phyloP scores from a whole-genome alignment of 2,329 filamentous ascomycete species.

The Xylariales sp. region DNA sequence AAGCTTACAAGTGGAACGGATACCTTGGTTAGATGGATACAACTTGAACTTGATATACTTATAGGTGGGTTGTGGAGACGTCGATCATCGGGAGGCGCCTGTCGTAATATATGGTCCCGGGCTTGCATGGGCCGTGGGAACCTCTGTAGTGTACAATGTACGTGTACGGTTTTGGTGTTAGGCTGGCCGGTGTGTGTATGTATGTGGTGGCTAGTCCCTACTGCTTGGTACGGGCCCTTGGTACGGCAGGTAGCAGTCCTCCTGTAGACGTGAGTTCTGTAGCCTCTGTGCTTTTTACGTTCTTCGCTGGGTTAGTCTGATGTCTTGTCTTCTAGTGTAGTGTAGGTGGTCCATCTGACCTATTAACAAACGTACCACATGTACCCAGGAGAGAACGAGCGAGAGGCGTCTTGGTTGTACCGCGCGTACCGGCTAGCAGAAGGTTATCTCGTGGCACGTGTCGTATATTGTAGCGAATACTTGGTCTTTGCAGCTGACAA shows the following conservation, averaged over 20 bases:
- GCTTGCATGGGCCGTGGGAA: constrained; percentile 45
- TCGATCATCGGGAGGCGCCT: constrained; percentile 53
- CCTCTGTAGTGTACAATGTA: constrained; percentile 26
- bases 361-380: constrained; percentile 26
- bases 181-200: constrained; percentile 34
- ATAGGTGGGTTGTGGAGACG: constrained; percentile 48
- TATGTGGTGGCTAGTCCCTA: constrained; percentile 32
- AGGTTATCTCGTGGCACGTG: constrained; percentile 36
- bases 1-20: constrained; percentile 42
- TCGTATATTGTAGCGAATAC: constrained; percentile 41
- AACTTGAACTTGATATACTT: constrained; percentile 28
- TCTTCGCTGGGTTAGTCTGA: constrained; percentile 33
- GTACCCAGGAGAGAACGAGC: constrained; percentile 12
- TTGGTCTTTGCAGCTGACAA: constrained; percentile 37
- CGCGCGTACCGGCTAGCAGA: constrained; percentile 26
- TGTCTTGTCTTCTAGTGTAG: constrained; percentile 10
- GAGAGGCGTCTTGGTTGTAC: constrained; percentile 32
- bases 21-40: constrained; percentile 25
- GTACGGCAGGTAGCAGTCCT: constrained; percentile 23
- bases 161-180: constrained; percentile 35
- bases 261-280: constrained; percentile 11
- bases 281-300: constrained; percentile 25
- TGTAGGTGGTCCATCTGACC: constrained; percentile 29
- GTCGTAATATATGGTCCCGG: constrained; percentile 49
- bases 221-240: constrained; percentile 23